Base-by-base conservation (phyloP, 352 stramenopile genomes). In the Pythium dissotocum region DNA sequence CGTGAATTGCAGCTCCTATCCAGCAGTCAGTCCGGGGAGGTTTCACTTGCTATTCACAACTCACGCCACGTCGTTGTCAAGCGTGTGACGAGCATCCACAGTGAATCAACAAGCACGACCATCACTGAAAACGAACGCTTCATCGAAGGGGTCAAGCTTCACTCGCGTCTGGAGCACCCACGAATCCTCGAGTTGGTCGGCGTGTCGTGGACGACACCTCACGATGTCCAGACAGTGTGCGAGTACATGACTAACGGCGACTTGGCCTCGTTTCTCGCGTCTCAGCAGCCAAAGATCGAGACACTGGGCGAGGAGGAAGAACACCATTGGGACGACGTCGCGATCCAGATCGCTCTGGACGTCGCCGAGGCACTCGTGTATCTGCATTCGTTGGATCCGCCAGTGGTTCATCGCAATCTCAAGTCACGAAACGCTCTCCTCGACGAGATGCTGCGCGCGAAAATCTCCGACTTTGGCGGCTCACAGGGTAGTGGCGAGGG, bases 381-480 rank as follows among this genome's bases (percentile, higher is more conserved):
- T 21, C 70, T 90, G 36, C 86, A 94, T 64, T 82, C 83, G 0
- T 79, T 81, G 10, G 70, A 80, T 1, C 71, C 81, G 14, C 76
- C 82, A 2, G 69, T 91, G 64, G 68, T 91, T 6, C 82, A 93
- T 57, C 78, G 84, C 2, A 80, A 89, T 48, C 59, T 93, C n/a
- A 88, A 85, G 44, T 91, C 82, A 0, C 71, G 78, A 1, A 90
- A 89, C 46, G 76, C 90, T 1, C 62, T 90, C 13, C 63, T 92
- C 16, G 77, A 86, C 49, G 77, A 75, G 14, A 73, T 78, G 16
- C 80, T 71, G 40, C 78, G 70, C 0, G 82, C 85, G n/a, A 93
- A 93, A 55, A 65, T 93, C 4, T 77, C 71, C 5, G 85, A 89
- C 58, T 93, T 93, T 65, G 81, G 82, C 0, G 69, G 85, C 3